phyloP scores from a whole-genome alignment of 208 protist genomes.

The Acanthamoeba royreba region DNA sequence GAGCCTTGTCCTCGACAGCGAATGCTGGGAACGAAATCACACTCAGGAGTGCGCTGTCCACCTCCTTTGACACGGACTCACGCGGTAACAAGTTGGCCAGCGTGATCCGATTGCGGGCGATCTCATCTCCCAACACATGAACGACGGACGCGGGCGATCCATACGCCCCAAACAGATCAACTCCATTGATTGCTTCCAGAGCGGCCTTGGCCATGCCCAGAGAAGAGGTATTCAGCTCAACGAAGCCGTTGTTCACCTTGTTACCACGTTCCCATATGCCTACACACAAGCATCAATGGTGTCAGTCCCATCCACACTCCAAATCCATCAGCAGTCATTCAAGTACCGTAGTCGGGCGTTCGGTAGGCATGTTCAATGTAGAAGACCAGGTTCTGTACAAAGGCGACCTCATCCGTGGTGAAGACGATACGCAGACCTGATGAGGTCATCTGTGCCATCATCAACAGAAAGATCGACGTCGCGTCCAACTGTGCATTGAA shows the following conservation, averaged over 20 bases:
- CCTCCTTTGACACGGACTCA: constrained; percentile 53
- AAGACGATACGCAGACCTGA: constrained; percentile 55
- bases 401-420: constrained; percentile 54
- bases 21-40: constrained; percentile 60
- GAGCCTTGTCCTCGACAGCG: constrained; percentile 43
- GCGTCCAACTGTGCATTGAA: constrained; percentile 66
- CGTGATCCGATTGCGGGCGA: constrained; percentile 40
- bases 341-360: constrained; percentile 65
- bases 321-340: no score
- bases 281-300: no score
- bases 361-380: constrained; percentile 63
- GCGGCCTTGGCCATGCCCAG: constrained; percentile 65
- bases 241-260: constrained; percentile 59
- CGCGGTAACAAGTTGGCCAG: constrained; percentile 46
- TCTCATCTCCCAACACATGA: constrained; percentile 57
- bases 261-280: constrained; percentile 64
- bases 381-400: constrained; percentile 64
- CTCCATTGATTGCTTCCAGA: constrained; percentile 54
- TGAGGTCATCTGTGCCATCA: constrained; percentile 63
- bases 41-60: constrained; percentile 46
- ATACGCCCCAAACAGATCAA: constrained; percentile 59
- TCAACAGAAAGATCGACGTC: constrained; percentile 58
- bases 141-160: constrained; percentile 44
- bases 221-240: constrained; percentile 57
- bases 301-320: no score